phyloP scores from a whole-genome alignment of 2,329 filamentous ascomycete species.

The Talaromyces sp. region DNA sequence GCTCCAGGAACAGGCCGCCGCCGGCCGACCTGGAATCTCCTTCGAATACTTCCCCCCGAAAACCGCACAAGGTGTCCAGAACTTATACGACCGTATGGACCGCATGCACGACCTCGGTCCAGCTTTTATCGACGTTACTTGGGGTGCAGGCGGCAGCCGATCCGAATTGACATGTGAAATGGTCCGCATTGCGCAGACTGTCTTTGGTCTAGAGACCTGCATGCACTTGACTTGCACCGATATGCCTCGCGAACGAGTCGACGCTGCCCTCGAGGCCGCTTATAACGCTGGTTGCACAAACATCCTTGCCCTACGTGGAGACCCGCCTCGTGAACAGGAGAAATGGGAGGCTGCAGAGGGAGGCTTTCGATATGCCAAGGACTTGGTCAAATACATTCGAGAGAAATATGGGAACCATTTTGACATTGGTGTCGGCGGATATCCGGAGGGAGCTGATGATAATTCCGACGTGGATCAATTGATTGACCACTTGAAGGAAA shows the following conservation, averaged over 20 bases:
- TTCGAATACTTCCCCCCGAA: conserved; percentile 99
- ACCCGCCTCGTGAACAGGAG: conserved; percentile 89
- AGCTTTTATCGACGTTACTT: conserved; percentile 96
- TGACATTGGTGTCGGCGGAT: conserved; percentile 95
- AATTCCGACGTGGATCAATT: conserved; percentile 81
- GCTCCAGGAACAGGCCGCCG: conserved; percentile 75
- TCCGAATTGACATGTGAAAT: conserved; percentile 95
- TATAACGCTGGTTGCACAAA: conserved; percentile 97
- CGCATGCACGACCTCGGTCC: conserved; percentile 94
- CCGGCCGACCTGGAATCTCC: conserved; percentile 84
- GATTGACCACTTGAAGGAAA: conserved; percentile 92
- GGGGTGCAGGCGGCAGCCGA: conserved; percentile 90
- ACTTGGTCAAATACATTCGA: conserved; percentile 82
- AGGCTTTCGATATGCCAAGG: conserved; percentile 87
- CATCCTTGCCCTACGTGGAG: conserved; percentile 88
- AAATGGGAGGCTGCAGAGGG: conserved; percentile 87
- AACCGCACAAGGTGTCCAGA: conserved; percentile 85
- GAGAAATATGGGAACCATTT: conserved; percentile 83
- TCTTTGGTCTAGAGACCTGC: conserved; percentile 94
- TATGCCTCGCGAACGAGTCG: conserved; percentile 90
- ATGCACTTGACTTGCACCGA: conserved; percentile 99
- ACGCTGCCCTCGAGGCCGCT: conserved; percentile 79
- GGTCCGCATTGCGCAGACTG: conserved; percentile 91
- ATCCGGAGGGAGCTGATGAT: conserved; percentile 93
- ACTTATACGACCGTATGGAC: conserved; percentile 99